These are phyloP conservation scores for Neurospora crassa DNA, from an alignment of 2,329 filamentous ascomycete species.

Conservation along the genomic window DNA sequence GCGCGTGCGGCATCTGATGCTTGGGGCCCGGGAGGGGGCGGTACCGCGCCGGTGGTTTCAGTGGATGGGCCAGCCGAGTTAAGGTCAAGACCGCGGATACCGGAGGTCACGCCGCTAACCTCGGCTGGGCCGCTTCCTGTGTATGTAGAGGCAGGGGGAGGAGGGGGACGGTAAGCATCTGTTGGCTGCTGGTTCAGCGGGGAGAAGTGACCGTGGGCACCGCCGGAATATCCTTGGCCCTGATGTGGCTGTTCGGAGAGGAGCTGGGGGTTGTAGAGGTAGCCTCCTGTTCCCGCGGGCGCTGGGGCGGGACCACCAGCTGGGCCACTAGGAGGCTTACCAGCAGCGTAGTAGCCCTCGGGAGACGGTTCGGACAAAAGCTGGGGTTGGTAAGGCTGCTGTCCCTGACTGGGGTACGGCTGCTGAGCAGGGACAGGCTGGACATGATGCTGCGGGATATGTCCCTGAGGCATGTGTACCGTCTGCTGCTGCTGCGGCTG, in stretches of 20 bases:
- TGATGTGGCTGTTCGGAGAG: neutral
- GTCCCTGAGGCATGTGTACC: neutral
- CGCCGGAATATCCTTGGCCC: neutral
- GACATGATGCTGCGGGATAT: neutral
- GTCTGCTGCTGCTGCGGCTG: conserved; percentile 3
- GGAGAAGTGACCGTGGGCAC: neutral
- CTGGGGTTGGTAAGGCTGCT: neutral
- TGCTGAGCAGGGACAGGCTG: neutral
- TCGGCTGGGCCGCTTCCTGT: neutral
- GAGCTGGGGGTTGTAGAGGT: neutral
- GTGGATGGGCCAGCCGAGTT: conserved; percentile 1
- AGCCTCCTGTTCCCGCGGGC: neutral
- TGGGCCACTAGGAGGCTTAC: neutral
- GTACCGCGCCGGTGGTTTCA: neutral
- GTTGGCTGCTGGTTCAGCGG: neutral
- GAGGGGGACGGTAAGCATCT: neutral
- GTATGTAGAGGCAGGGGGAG: conserved; percentile 1
- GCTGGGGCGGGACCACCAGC: neutral
- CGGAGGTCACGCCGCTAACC: conserved; percentile 2
- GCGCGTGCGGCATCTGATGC: conserved; percentile 8
- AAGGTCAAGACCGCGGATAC: conserved; percentile 8
- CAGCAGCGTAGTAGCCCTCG: neutral
- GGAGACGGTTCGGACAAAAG: neutral
- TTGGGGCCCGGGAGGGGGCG: neutral
- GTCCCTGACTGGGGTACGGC: neutral